Evolutionary conservation across 1,284 basidiomycete species (phyloP).

Genomic region (Phellopilus nigrolimitatus): DNA sequence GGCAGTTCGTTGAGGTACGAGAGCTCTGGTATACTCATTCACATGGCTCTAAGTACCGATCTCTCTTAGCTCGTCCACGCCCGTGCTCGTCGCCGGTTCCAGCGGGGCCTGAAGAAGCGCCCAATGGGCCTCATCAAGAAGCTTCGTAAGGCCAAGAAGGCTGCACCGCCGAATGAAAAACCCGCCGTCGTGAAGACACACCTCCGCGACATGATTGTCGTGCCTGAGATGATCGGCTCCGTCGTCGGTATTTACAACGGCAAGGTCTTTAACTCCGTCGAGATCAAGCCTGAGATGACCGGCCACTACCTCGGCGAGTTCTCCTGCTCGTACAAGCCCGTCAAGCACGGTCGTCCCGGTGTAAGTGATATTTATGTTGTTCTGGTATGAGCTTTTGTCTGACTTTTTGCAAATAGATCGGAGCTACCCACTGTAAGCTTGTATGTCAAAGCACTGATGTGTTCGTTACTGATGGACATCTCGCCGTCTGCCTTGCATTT

Average conservation of each 20-base stretch:
- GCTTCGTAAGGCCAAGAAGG: constrained; percentile 99
- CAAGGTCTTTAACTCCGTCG: constrained; percentile 95
- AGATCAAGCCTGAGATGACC: constrained; percentile 99
- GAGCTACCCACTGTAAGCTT: constrained; percentile 74
- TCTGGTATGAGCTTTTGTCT: neutral
- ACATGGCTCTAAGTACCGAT: constrained; percentile 31
- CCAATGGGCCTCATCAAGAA: constrained; percentile 99
- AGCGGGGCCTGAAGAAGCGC: constrained; percentile 97
- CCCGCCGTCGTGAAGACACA: constrained; percentile 99
- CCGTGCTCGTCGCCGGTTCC: constrained; percentile 97
- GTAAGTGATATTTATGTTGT: constrained; percentile 37
- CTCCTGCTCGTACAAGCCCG: constrained; percentile 94
- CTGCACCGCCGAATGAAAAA: constrained; percentile 97
- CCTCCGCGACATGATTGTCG: constrained; percentile 99
- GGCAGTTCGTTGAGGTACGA: constrained; percentile 76
- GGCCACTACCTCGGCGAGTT: constrained; percentile 99
- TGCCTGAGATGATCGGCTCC: constrained; percentile 99
- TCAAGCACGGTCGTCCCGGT: constrained; percentile 99
- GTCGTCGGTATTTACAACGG: constrained; percentile 98
- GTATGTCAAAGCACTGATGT: constrained; percentile 39
- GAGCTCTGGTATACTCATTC: constrained; percentile 2
- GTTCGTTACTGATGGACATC: constrained; percentile 24
- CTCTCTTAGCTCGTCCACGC: constrained; percentile 84
- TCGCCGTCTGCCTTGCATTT: constrained; percentile 14
- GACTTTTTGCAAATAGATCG: constrained; percentile 51